Evolutionary conservation across 495 filamentous ascomycete genomes (phyloP), one percentile per base, ranked within the genome.

Genomic region (Talaromyces wortmannii): DNA sequence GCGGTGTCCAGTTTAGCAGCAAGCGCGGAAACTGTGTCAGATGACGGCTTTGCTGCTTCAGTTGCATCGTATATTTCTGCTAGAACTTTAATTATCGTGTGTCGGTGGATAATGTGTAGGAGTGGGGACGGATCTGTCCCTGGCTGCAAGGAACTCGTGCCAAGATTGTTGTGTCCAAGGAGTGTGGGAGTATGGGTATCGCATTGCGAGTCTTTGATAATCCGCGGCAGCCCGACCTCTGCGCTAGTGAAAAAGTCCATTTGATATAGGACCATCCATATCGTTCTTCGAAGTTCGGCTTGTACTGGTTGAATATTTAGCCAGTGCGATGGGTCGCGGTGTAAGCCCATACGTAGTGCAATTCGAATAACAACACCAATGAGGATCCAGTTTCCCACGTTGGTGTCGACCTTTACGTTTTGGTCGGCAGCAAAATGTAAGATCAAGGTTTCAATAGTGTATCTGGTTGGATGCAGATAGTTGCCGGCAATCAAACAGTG

Each of bases 401-500:
- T 91, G 8, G 88, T 80, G 59, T 96, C 89, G 71, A 84, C 83
- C 47, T 83, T 86, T 53, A 88, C 81, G 15, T 83, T 81, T 61
- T 88, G 87, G 69, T 96, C 89, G 30, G 87, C 85, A 61, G 89
- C 84, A 36, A 94, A 72, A 69, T 95, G 90, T 31, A 97, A 83
- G 23, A 94, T 75, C 60, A 98, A 74, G 7, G 90, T 85, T 68
- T 97, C 94, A 13, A 97, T 85, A 47, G 92, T 88, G 64, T 91
- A 84, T 45, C 83, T 84, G 29, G 86, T 78, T 23, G 92, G 88
- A 66, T 89, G 92, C 0, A 90, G 91, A 63, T 94, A 96, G 67
- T 97, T 91, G 3, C 90, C 91, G 52, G 88, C 78, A 5, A 92
- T 77, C 31, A 98, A 73, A 62, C 89, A 95, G 66, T 96, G 89